Base-by-base conservation (phyloP, 495 filamentous ascomycete genomes). In the Neurospora sp. region DNA sequence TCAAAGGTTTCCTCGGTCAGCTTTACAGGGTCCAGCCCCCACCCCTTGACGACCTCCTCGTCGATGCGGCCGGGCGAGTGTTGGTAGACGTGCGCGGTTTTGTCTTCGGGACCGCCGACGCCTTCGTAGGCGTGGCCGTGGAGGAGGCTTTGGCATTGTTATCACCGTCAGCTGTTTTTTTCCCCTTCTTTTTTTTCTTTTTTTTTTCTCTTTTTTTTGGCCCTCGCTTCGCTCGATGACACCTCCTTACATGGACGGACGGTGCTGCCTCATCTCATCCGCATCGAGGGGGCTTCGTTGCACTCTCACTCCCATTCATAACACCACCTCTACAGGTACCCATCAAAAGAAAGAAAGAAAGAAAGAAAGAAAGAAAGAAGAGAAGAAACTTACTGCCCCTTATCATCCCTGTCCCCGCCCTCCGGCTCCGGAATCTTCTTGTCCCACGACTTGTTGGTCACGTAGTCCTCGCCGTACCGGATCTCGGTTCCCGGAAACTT, bases 341-440 rank as follows among this genome's bases (percentile, higher is more conserved):
- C 35, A 35, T 35, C 35, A 35, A 35, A 35, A 35, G 35, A 35
- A 35, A 35, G 35, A 35, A 35, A 35, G 35, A 31, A 31, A 31
- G 31, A 31, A 31, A 31, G 31, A 31, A 31, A 31, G 12, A 46
- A n/a, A 49, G 3, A 5, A 49, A 49, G 10, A n/a, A 49, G 3
- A 11, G 20, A 49, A 20, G 7, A 46, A 14, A 42, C 77, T 73
- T 74, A 85, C 83, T 79, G 75, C 35, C 82, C 81, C 27, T 75
- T 79, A 9, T 79, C 78, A 74, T 84, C 83, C 7, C 81, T 38
- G 12, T 76, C 77, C 0, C 83, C 83, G n/a, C 83, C 83, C 70
- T 85, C 82, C 40, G 79, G 76, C 23, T 76, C 78, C 14, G 83
- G 82, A 39, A 83, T 83, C 9, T 78, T 76, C 42, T 78, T 80